phyloP scores from a whole-genome alignment of 371 early-diverging fungal genomes.

The Mucor saturninus region DNA sequence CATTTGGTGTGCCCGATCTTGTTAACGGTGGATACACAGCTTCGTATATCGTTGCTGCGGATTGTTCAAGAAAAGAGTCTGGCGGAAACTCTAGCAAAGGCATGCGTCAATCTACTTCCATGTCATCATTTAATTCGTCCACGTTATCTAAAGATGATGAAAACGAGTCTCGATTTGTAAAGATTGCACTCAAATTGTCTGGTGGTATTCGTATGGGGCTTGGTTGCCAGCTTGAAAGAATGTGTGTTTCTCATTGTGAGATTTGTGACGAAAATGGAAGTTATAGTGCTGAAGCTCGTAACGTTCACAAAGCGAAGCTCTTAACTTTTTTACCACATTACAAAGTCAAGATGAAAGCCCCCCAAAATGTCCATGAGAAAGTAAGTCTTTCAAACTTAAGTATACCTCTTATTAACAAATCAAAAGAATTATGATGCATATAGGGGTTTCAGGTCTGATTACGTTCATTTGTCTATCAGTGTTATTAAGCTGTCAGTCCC shows the following conservation, averaged over 20 bases:
- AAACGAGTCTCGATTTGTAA: constrained; percentile 28
- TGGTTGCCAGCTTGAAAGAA: constrained; percentile 57
- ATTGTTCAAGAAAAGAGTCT: not conserved
- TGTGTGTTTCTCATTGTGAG: constrained; percentile 34
- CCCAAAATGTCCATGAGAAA: constrained; percentile 30
- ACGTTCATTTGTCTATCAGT: constrained; percentile 60
- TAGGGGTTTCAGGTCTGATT: constrained; percentile 64
- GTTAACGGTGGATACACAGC: constrained; percentile 42
- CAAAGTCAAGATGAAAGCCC: constrained; percentile 53
- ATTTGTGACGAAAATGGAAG: constrained; percentile 26
- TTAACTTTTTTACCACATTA: constrained; percentile 59
- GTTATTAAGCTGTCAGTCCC: constrained; percentile 24
- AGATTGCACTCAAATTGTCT: constrained; percentile 40
- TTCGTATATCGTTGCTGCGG: constrained; percentile 26
- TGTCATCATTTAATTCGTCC: constrained; percentile 21
- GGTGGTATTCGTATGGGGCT: constrained; percentile 52
- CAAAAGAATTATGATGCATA: constrained; percentile 57
- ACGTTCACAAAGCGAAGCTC: constrained; percentile 35
- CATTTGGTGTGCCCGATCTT: constrained; percentile 56
- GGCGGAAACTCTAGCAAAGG: not conserved
- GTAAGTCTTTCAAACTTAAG: constrained; percentile 5
- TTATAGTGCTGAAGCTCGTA: constrained; percentile 10
- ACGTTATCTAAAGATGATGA: constrained; percentile 11
- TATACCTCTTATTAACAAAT: constrained; percentile 3
- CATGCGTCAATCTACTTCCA: constrained; percentile 10